These are phyloP conservation scores for Capsicum chinense DNA, from an alignment of 257 asterid genomes.

Conservation along the genomic window DNA sequence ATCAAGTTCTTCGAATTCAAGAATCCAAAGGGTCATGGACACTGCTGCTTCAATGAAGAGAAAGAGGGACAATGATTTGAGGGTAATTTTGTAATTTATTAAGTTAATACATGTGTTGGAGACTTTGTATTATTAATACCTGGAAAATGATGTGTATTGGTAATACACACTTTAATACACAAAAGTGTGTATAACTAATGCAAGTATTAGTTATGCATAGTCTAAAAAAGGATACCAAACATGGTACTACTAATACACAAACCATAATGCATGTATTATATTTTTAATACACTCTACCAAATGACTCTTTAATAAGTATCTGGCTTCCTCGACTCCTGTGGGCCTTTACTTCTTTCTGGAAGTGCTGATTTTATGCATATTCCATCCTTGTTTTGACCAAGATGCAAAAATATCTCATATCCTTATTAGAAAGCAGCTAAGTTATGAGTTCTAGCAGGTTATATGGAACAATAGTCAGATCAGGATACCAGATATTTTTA, in stretches of 20 bases:
- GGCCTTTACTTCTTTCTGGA: background rate
- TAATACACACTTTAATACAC: too few relatives aligned
- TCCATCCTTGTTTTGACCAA: background rate
- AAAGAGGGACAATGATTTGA: background rate
- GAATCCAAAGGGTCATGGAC: slow-evolving; percentile 1
- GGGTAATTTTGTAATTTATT: too few relatives aligned
- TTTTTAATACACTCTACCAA: too few relatives aligned
- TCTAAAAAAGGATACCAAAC: too few relatives aligned
- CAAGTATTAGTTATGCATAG: too few relatives aligned
- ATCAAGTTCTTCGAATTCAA: slow-evolving; percentile 17
- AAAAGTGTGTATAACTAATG: too few relatives aligned
- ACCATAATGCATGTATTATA: too few relatives aligned
- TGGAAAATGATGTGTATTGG: too few relatives aligned
- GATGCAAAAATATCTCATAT: background rate
- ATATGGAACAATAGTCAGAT: background rate
- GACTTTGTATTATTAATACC: too few relatives aligned
- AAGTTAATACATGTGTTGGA: too few relatives aligned
- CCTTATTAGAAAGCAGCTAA: background rate
- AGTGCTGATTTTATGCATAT: background rate
- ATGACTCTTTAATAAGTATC: background rate
- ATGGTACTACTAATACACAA: too few relatives aligned
- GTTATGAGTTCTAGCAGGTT: slow-evolving; percentile 15
- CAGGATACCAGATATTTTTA: background rate
- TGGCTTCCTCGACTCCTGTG: background rate
- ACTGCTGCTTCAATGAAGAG: slow-evolving; percentile 31